Evolutionary conservation across 257 asterid genomes (phyloP).

Genomic region (Forsythia suspensa): DNA sequence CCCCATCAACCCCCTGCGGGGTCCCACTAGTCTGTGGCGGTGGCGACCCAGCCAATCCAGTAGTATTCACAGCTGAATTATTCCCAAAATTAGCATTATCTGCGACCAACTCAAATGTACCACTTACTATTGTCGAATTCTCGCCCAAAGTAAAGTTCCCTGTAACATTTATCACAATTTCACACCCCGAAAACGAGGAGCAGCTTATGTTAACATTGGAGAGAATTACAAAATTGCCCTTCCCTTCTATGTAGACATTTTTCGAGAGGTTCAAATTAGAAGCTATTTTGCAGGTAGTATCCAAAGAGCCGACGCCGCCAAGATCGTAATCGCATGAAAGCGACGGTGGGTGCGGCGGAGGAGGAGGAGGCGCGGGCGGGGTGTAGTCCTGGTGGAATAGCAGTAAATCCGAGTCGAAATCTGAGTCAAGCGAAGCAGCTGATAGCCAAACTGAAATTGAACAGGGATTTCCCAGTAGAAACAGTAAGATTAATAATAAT

Average conservation of each 20-base stretch:
- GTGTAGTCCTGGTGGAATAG: constrained; percentile 89
- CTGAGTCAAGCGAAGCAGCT: constrained; percentile 32
- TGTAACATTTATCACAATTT: constrained; percentile 64
- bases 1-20: constrained; percentile 89
- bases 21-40: constrained; percentile 96
- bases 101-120: constrained; percentile 63
- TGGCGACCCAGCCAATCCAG: constrained; percentile 82
- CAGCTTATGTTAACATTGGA: constrained; percentile 72
- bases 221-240: constrained; percentile 74
- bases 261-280: constrained; percentile 65
- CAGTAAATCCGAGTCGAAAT: constrained; percentile 49
- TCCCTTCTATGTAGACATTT: constrained; percentile 82
- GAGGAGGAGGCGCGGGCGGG: constrained; percentile 99
- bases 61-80: constrained; percentile 73
- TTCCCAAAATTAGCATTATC: constrained; percentile 64
- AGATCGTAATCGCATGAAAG: constrained; percentile 82
- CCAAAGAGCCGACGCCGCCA: constrained; percentile 88
- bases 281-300: constrained; percentile 78
- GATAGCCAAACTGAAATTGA: constrained; percentile 8
- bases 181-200: constrained; percentile 72
- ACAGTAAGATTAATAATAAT: constrained; percentile 30
- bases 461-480: constrained; percentile 44
- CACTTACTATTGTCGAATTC: constrained; percentile 56
- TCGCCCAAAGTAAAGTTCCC: constrained; percentile 74
- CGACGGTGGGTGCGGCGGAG: constrained; percentile 98